A percentile compares a stretch with the other conserved stretches of the same genome.
Evolutionary conservation across 1,284 basidiomycete species (phyloP).

Genomic region (Coniophora puteana): DNA sequence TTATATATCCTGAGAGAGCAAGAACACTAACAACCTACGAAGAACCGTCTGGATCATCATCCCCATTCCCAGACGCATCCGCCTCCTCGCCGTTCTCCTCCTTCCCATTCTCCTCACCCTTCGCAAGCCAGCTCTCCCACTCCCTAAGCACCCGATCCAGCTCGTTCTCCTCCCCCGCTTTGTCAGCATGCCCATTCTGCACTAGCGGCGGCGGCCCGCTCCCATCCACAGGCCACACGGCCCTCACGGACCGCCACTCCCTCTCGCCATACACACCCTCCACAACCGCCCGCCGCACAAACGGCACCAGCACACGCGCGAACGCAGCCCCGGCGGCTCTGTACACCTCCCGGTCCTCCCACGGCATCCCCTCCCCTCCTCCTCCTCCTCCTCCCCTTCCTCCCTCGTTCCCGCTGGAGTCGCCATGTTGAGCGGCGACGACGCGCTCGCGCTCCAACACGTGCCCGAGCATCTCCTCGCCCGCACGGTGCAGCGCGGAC

Average conservation of each 20-base stretch:
- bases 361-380: conserved; percentile 22
- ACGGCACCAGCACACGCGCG: conserved; percentile 60
- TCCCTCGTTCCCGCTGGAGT: conserved; percentile 8
- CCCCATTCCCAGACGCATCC: too few species aligned
- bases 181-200: neutral
- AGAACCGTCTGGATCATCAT: too few species aligned
- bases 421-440: too few species aligned
- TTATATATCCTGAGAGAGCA: too few species aligned
- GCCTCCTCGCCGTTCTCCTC: too few species aligned
- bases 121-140: conserved; percentile 27
- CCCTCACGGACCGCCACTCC: neutral
- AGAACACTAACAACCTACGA: too few species aligned
- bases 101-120: neutral
- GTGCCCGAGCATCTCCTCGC: conserved; percentile 35
- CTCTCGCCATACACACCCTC: conserved; percentile 67
- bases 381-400: conserved; percentile 17
- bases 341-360: conserved; percentile 40
- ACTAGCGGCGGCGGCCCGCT: neutral
- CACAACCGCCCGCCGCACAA: conserved; percentile 60
- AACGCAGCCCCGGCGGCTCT: conserved; percentile 56
- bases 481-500: conserved; percentile 43
- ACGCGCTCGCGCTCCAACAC: conserved; percentile 16
- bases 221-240: conserved; percentile 6
- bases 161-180: neutral
- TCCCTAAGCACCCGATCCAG: conserved; percentile 9